Evolutionary conservation across 257 asterid species (phyloP), one percentile per base, ranked within the genome.

Genomic region (Gynochthodes officinalis): DNA sequence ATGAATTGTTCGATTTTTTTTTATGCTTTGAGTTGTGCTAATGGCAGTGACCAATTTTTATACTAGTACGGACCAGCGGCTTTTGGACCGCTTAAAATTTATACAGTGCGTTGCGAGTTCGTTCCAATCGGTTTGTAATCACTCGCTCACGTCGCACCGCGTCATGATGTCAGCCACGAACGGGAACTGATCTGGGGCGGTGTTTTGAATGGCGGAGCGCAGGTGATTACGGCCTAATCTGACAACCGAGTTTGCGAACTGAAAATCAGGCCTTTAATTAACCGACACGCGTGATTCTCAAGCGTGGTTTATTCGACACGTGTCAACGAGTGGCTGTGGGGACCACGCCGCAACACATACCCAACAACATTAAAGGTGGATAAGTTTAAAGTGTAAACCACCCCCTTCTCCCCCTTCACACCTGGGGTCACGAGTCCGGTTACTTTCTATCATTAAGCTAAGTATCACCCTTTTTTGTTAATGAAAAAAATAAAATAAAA

Each of bases 11-110:
- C n/a, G n/a, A 58, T 67, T 75, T 70, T 63, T 1, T 64, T 48
- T 55, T 57, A n/a, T n/a, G 53, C 39, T 48, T 61, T 49, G 77
- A 46, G 76, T 44, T 73, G 57, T 72, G 61, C 49, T 16, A 50
- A 2, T 0, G 57, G 27, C 25, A 62, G 32, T 30, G 50, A 6
- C 67, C 71, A 46, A 55, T 54, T 43, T 82, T 82, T 84, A 77
- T 79, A 84, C 68, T 60, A 73, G 83, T 81, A 75, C 80, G 83
- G 78, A 67, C 75, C 80, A 4, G 64, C n/a, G n/a, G 48, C 63
- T 67, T 57, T 66, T 21, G 2, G 61, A 69, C 61, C 32, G 68
- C 4, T 52, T 25, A 42, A 54, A 35, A 66, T 50, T 59, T 21
- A 75, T 71, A n/a, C 4, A 8, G 66, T 65, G 59, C 76, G 21